These are phyloP conservation scores for Saccharomycopsis schoenii DNA, from an alignment of 805 yeast genomes.

Conservation along the genomic window DNA sequence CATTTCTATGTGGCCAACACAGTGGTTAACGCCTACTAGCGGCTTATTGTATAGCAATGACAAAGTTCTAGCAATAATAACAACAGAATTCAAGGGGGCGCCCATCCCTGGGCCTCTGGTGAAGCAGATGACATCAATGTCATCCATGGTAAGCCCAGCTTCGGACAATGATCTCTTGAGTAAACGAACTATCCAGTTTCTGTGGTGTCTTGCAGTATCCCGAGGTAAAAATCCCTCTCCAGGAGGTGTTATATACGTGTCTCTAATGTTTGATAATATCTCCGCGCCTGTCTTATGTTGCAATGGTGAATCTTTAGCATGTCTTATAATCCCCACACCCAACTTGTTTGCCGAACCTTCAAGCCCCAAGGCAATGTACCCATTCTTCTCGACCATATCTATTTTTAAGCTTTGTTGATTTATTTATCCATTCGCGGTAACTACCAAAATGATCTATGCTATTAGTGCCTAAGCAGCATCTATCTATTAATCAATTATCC, in stretches of 20 bases:
- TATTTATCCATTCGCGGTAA: too few relatives aligned
- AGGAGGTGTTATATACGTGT: constrained; percentile 92
- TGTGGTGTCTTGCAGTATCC: constrained; percentile 93
- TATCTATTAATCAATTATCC: too few relatives aligned
- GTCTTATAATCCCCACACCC: constrained; percentile 88
- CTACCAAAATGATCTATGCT: too few relatives aligned
- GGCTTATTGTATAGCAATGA: constrained; percentile 76
- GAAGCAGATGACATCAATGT: constrained; percentile 76
- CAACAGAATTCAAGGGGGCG: constrained; percentile 92
- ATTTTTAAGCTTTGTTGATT: too few relatives aligned
- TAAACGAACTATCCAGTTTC: constrained; percentile 85
- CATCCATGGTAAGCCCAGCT: constrained; percentile 39
- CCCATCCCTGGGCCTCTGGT: constrained; percentile 99
- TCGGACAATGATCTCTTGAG: constrained; percentile 57
- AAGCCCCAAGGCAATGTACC: constrained; percentile 71
- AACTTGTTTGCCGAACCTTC: constrained; percentile 97
- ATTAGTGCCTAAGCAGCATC: too few relatives aligned
- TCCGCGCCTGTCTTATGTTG: constrained; percentile 52
- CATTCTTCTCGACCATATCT: background rate
- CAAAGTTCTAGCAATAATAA: constrained; percentile 81
- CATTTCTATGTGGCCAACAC: constrained; percentile 98
- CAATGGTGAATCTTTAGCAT: constrained; percentile 41
- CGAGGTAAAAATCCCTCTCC: constrained; percentile 97
- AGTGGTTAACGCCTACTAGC: constrained; percentile 90
- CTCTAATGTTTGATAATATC: constrained; percentile 83